These are phyloP conservation scores for Tetradesmus obliquus DNA, from an alignment of 139 green algal genomes.

Conservation along the genomic window DNA sequence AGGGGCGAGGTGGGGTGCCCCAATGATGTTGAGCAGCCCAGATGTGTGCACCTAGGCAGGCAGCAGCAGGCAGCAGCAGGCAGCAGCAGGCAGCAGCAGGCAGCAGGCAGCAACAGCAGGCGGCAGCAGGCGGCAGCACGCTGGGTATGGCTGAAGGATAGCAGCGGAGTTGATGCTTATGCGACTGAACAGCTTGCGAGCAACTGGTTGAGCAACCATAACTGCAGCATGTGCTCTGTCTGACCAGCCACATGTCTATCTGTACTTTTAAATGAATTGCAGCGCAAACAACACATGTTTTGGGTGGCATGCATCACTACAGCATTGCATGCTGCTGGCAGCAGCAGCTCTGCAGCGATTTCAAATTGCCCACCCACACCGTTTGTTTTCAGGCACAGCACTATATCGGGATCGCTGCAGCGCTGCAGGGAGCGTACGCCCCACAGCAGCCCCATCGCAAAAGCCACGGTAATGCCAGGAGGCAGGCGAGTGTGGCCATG, in stretches of 20 bases:
- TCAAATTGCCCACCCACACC: neutral
- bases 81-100: neutral
- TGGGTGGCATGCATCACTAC: too few relatives aligned
- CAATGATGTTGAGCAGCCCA: conserved; percentile 84
- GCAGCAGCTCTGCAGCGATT: neutral
- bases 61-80: neutral
- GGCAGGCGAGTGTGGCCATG: neutral
- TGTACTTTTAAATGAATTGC: too few relatives aligned
- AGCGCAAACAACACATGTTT: too few relatives aligned
- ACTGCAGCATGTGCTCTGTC: too few relatives aligned
- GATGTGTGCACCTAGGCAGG: conserved; percentile 65
- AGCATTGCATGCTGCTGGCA: neutral
- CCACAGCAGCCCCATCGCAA: neutral
- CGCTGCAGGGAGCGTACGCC: neutral
- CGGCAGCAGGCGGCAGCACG: neutral
- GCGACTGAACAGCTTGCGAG: neutral
- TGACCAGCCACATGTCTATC: too few relatives aligned
- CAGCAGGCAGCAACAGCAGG: neutral
- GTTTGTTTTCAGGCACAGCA: neutral
- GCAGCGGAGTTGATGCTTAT: neutral
- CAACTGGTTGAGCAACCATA: too few relatives aligned
- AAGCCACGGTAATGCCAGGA: neutral
- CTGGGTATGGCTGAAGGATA: neutral
- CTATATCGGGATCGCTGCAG: neutral
- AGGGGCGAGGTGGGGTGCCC: conserved; percentile 74